Evolutionary conservation across 805 yeast species (phyloP), one percentile per base, ranked within the genome.

Genomic region (Candida nonsorbophila): DNA sequence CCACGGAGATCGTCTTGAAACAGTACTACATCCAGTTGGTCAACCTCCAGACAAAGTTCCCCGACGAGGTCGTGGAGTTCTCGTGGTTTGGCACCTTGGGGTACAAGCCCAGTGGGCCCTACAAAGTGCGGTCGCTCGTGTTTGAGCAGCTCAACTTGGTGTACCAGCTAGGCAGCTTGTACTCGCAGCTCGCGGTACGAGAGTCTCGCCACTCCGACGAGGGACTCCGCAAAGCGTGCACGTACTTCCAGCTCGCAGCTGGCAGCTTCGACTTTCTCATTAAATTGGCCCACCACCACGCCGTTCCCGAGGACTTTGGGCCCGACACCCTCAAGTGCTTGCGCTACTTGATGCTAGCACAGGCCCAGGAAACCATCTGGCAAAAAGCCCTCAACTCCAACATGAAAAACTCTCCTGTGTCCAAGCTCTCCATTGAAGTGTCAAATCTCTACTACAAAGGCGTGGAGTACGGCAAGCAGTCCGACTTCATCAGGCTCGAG

Each of bases 281-380:
- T 6, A 13, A 26, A 3, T 24, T 30, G 18, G 37, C 44, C 7
- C 31, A 32, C n/a, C 8, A 20, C 11, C 22, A 25, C 4, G 16
- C 12, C 8, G 24, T 4, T 3, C 6, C 11, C 5, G 17, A 22
- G 15, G 36, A 32, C 15, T 53, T 84, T 10, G 74, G 74, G 22
- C 24, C 33, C 1, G 65, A 66, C 8, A 73, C 84, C 0, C 44
- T 82, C 7, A 54, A 59, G 8, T 61, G 77, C 11, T 55, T 87
- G 30, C 54, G 66, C 20, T 41, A 49, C 8, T 45, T 86, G 20
- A 72, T 74, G 73, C 47, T 83, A 22, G 92, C 94, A 0, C 95
- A 85, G 45, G 92, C 95, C 0, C 95, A 87, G 53, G 96, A 88
- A 47, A 68, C 76, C 8, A 75, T 81, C 28, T 87, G 96, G 95